These are phyloP conservation scores for Dunaliella primolecta DNA, from an alignment of 139 green algal genomes.

Conservation along the genomic window DNA sequence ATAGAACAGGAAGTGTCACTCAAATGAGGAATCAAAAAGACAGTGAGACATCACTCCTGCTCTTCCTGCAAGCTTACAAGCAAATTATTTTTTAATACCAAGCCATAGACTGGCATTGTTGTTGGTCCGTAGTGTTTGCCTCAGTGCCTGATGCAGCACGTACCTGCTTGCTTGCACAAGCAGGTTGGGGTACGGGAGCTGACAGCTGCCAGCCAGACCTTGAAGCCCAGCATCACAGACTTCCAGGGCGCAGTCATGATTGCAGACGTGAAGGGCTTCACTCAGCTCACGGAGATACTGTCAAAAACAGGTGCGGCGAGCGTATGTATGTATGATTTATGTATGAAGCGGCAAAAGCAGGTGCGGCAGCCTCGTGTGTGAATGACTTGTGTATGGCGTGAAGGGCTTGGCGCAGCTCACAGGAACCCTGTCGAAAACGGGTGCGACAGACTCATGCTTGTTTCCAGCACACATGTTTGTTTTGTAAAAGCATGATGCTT, in stretches of 20 bases:
- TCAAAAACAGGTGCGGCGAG: conserved; percentile 46
- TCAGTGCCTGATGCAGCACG: no score
- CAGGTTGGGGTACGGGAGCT: conserved; percentile 12
- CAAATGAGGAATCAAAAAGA: no score
- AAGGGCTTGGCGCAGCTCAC: conserved; percentile 82
- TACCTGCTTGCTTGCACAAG: neutral
- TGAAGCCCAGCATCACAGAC: conserved; percentile 46
- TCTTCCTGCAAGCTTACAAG: no score
- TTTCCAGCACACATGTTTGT: neutral
- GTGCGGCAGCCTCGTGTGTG: conserved; percentile 48
- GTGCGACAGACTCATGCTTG: conserved; percentile 20
- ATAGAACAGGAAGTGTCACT: no score
- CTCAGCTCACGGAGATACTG: conserved; percentile 71
- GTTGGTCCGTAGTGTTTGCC: no score
- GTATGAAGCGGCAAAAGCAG: neutral
- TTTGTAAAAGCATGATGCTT: neutral
- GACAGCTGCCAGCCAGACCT: conserved; percentile 18
- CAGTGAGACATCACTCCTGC: no score
- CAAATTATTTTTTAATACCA: no score
- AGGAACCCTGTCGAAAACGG: conserved; percentile 58
- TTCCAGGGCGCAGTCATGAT: conserved; percentile 69
- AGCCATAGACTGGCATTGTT: no score
- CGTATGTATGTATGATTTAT: conserved; percentile 2
- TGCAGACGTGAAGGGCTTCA: conserved; percentile 83
- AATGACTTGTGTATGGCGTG: conserved; percentile 75